Conservation (phyloP, 495 filamentous ascomycete genomes). For the Aspergillus nidulans region DNA sequence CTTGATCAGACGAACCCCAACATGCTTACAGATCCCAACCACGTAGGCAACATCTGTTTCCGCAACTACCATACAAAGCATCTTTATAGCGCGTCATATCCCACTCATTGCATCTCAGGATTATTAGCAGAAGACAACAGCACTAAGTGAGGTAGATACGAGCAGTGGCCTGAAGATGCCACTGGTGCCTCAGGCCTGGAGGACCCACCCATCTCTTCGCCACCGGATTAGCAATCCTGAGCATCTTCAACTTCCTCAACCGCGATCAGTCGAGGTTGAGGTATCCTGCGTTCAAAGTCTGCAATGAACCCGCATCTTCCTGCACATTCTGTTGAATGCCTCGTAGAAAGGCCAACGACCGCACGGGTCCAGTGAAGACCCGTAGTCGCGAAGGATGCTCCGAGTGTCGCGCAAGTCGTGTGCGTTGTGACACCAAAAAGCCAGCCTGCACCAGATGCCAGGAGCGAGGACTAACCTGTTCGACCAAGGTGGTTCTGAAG, state of each 20-base stretch:
- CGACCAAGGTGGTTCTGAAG: constrained; percentile 39
- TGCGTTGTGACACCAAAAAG: constrained; percentile 42
- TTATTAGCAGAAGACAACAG: too few species aligned
- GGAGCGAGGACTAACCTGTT: constrained; percentile 35
- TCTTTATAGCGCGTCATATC: too few species aligned
- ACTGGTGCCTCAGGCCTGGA: background rate
- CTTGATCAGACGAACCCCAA: too few species aligned
- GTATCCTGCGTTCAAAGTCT: background rate
- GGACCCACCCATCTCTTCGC: background rate
- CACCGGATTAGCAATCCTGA: background rate
- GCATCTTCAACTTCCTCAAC: background rate
- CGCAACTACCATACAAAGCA: too few species aligned
- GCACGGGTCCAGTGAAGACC: constrained; percentile 40
- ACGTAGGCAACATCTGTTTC: too few species aligned
- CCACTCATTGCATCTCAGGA: too few species aligned
- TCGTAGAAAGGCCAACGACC: constrained; percentile 43
- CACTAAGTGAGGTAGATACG: background rate
- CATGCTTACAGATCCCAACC: too few species aligned
- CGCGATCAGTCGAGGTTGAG: background rate
- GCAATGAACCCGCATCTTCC: background rate
- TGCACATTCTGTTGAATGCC: constrained; percentile 31
- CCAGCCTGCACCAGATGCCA: constrained; percentile 38
- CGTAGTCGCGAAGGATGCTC: constrained; percentile 42
- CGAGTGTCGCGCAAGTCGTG: constrained; percentile 41
- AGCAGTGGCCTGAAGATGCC: background rate